Percentiles rank a stretch among this genome's conserved stretches.
These are phyloP conservation scores for Colletotrichum liaoningense DNA, from an alignment of 2,329 filamentous ascomycete genomes.

Conservation along the genomic window DNA sequence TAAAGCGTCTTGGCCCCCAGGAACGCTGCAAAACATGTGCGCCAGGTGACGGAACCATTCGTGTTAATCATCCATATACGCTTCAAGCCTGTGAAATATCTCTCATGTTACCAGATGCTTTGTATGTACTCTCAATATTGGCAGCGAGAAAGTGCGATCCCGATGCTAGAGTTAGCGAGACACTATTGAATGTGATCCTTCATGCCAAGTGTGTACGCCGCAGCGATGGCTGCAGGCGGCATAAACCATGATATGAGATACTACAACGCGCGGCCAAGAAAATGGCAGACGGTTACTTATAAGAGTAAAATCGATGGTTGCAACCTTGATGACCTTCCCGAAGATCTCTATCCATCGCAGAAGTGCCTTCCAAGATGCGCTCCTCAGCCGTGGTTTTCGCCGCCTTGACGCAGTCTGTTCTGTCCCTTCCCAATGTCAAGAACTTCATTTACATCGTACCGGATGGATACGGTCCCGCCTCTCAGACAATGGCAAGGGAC, in stretches of 20 bases:
- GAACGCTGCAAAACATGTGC: slow-evolving; percentile 13
- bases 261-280: slow-evolving; percentile 4
- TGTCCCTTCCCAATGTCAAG: slow-evolving; percentile 37
- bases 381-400: slow-evolving; percentile 10
- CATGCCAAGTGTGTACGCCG: slow-evolving; percentile 8
- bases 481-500: slow-evolving; percentile 44
- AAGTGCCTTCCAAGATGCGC: slow-evolving; percentile 28
- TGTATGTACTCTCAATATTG: background rate
- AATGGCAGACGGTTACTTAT: background rate
- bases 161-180: background rate
- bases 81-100: background rate
- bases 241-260: background rate
- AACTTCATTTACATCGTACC: slow-evolving; percentile 49
- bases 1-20: slow-evolving; percentile 28
- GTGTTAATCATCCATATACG: background rate
- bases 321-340: background rate
- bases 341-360: background rate
- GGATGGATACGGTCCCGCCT: slow-evolving; percentile 44
- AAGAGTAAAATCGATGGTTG: background rate
- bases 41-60: slow-evolving; percentile 24
- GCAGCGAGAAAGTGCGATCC: background rate
- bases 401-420: slow-evolving; percentile 16
- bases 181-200: slow-evolving; percentile 13
- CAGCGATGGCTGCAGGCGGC: background rate
- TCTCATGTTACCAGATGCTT: background rate